phyloP scores from a whole-genome alignment of 73 alveolate species.

The Stentor roeselii region DNA sequence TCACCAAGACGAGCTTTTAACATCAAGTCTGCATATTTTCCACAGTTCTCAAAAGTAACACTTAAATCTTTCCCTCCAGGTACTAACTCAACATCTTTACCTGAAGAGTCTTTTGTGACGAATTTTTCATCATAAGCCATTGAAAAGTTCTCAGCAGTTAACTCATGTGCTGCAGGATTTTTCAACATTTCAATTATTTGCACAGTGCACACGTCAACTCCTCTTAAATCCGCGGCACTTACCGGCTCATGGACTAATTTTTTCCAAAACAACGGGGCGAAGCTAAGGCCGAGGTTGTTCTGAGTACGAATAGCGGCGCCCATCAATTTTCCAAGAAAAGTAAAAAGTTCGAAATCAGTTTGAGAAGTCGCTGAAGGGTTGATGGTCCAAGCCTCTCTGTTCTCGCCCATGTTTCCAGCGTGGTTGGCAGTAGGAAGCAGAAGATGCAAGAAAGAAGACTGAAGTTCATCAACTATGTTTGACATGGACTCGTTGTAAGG shows the following conservation, averaged over 20 bases:
- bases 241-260: conserved; percentile 28
- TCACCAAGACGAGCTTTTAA: conserved; percentile 62
- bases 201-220: conserved; percentile 37
- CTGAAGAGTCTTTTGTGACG: conserved; percentile 71
- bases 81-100: conserved; percentile 71
- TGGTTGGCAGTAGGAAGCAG: conserved; percentile 63
- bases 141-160: neutral
- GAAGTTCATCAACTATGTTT: conserved; percentile 57
- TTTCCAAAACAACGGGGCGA: conserved; percentile 87
- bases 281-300: conserved; percentile 68
- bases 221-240: conserved; percentile 31
- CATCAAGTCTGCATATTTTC: conserved; percentile 47
- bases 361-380: conserved; percentile 56
- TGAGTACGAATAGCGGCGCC: conserved; percentile 81
- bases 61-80: conserved; percentile 58
- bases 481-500: conserved; percentile 71
- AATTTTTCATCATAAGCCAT: conserved; percentile 35
- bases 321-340: conserved; percentile 75
- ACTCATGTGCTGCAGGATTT: conserved; percentile 27
- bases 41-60: conserved; percentile 58
- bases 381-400: conserved; percentile 66
- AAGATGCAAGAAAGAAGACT: conserved; percentile 46
- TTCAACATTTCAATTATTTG: conserved; percentile 36
- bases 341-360: conserved; percentile 43
- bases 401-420: conserved; percentile 54